Evolutionary conservation across 2,329 filamentous ascomycete genomes (phyloP).

Genomic region (Venturia carpophila): DNA sequence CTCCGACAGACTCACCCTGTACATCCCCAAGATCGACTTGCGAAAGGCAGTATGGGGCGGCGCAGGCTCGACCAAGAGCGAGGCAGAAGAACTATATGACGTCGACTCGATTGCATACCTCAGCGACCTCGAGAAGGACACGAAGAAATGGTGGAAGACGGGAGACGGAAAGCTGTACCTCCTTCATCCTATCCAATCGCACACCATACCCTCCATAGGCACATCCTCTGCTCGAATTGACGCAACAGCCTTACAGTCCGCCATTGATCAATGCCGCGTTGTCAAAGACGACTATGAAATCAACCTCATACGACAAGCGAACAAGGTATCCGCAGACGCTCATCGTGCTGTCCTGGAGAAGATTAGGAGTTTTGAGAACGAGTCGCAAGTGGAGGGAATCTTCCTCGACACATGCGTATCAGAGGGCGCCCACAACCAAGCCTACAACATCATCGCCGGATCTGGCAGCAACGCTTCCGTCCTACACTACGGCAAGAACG

Average conservation of each 20-base stretch:
- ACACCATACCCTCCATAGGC: constrained; percentile 25
- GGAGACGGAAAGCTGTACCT: constrained; percentile 29
- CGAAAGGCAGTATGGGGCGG: constrained; percentile 57
- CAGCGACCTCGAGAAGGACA: constrained; percentile 26
- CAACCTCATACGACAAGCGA: constrained; percentile 69
- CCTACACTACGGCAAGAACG: constrained; percentile 78
- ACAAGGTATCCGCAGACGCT: constrained; percentile 67
- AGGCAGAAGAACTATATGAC: constrained; percentile 55
- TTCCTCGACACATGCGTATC: constrained; percentile 68
- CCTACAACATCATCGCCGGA: constrained; percentile 85
- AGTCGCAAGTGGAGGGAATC: constrained; percentile 74
- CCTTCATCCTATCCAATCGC: constrained; percentile 30
- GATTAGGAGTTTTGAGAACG: constrained; percentile 55
- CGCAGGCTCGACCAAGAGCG: constrained; percentile 45
- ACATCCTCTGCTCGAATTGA: constrained; percentile 9
- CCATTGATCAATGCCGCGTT: constrained; percentile 72
- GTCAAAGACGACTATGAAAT: constrained; percentile 82
- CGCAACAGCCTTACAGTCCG: constrained; percentile 46
- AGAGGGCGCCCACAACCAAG: constrained; percentile 65
- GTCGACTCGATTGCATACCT: constrained; percentile 61
- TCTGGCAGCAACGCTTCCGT: constrained; percentile 75
- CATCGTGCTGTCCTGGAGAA: constrained; percentile 63
- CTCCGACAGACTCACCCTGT: constrained; percentile 59
- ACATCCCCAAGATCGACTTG: constrained; percentile 62
- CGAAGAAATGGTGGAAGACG: constrained; percentile 28